phyloP scores from a whole-genome alignment of 2,329 filamentous ascomycete genomes.

The Phaeoacremonium minimum region DNA sequence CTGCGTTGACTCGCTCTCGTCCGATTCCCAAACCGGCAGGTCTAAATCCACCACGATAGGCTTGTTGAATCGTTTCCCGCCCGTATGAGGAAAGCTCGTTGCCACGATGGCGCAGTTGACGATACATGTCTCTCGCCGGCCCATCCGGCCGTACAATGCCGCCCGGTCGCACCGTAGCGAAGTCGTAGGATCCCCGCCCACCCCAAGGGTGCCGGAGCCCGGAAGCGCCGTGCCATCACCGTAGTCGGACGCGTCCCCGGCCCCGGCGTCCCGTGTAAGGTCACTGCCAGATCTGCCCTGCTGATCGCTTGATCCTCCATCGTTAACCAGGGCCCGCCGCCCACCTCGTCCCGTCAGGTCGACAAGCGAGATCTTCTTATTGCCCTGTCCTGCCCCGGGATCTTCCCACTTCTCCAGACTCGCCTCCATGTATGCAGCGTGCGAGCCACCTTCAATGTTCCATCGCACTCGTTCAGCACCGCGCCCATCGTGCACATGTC shows the following conservation, averaged over 20 bases:
- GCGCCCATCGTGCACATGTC: constrained; percentile 67
- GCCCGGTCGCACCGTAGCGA: constrained; percentile 34
- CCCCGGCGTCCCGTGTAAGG: neutral
- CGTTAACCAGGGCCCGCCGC: constrained; percentile 37
- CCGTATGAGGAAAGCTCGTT: constrained; percentile 58
- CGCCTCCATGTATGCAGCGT: constrained; percentile 38
- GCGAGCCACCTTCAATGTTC: constrained; percentile 37
- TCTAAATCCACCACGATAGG: constrained; percentile 82
- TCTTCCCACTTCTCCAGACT: constrained; percentile 51
- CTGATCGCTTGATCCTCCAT: constrained; percentile 32
- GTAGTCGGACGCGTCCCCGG: neutral
- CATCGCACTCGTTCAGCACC: constrained; percentile 61
- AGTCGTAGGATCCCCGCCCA: constrained; percentile 31
- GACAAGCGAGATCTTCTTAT: constrained; percentile 61
- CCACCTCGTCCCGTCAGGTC: constrained; percentile 49
- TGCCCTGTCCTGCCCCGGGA: constrained; percentile 40
- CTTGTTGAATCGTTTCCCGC: constrained; percentile 66
- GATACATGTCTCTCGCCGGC: constrained; percentile 66
- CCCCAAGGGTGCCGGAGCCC: constrained; percentile 26
- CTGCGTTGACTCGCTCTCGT: too few relatives aligned
- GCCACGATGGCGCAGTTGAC: constrained; percentile 77
- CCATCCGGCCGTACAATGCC: constrained; percentile 34
- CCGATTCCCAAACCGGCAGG: constrained; percentile 51
- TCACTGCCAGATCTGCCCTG: neutral
- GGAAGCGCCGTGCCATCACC: constrained; percentile 9